Percentiles rank a stretch among this genome's conserved stretches.
These are phyloP conservation scores for Suhomyces chickasaworum DNA, from an alignment of 1,139 yeast species.

Conservation along the genomic window DNA sequence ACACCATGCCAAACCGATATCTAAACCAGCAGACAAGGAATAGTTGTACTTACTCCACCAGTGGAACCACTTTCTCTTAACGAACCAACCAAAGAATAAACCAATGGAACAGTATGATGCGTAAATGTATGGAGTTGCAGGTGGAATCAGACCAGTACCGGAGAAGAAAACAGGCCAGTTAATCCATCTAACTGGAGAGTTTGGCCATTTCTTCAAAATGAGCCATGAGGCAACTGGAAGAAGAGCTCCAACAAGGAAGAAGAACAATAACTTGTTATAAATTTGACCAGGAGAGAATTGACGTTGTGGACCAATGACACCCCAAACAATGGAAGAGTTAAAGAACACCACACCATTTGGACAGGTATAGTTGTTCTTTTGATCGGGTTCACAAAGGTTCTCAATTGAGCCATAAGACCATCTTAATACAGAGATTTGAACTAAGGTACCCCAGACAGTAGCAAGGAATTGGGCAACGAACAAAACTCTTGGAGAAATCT, in stretches of 20 bases:
- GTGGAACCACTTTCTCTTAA: slow-evolving; percentile 45
- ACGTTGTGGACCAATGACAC: slow-evolving; percentile 46
- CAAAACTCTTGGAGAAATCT: slow-evolving; percentile 48
- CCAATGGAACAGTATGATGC: slow-evolving; percentile 44
- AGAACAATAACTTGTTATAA: slow-evolving; percentile 42
- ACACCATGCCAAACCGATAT: slow-evolving; percentile 56
- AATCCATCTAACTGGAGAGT: slow-evolving; percentile 45
- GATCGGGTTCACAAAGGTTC: slow-evolving; percentile 50
- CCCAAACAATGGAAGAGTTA: slow-evolving; percentile 52
- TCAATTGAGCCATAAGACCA: slow-evolving; percentile 48
- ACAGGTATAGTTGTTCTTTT: slow-evolving; percentile 42
- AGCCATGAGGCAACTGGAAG: slow-evolving; percentile 48
- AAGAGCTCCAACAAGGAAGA: slow-evolving; percentile 43
- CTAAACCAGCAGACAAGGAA: slow-evolving; percentile 59
- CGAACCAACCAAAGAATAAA: slow-evolving; percentile 33
- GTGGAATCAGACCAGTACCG: slow-evolving; percentile 51
- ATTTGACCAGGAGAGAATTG: slow-evolving; percentile 42
- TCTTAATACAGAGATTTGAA: slow-evolving; percentile 47
- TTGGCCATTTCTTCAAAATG: slow-evolving; percentile 50
- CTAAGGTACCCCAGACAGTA: slow-evolving; percentile 48
- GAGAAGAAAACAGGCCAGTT: slow-evolving; percentile 53
- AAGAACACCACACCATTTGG: slow-evolving; percentile 48
- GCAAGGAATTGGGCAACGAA: slow-evolving; percentile 50
- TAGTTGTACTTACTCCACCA: slow-evolving; percentile 73
- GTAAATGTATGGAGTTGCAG: slow-evolving; percentile 49